Evolutionary conservation across 2,329 filamentous ascomycete genomes (phyloP).

Genomic region (Colletotrichum tropicale): DNA sequence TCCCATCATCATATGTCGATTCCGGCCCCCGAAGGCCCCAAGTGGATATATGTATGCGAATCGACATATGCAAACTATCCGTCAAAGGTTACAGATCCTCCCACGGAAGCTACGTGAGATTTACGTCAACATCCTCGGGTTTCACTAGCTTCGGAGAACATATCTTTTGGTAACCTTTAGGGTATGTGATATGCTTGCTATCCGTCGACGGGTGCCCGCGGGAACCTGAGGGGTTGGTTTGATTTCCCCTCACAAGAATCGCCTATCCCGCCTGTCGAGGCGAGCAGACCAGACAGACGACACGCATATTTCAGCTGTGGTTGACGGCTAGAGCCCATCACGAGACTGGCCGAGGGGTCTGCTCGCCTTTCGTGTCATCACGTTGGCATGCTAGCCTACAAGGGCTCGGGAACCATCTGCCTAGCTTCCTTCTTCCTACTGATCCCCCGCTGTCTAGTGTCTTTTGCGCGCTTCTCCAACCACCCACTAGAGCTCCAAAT

Average conservation of each 20-base stretch:
- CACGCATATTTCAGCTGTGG: neutral
- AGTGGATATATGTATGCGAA: neutral
- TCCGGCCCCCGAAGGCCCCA: neutral
- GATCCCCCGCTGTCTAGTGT: neutral
- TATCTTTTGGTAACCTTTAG: neutral
- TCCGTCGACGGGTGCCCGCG: neutral
- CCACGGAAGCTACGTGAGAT: neutral
- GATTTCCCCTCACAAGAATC: neutral
- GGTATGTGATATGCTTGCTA: neutral
- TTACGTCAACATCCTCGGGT: constrained; percentile 1
- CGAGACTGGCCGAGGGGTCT: neutral
- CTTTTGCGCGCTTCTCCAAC: neutral
- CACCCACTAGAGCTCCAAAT: neutral
- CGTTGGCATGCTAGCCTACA: neutral
- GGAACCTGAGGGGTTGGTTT: neutral
- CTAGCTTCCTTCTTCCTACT: neutral
- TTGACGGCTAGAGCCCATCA: neutral
- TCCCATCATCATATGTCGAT: neutral
- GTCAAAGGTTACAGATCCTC: neutral
- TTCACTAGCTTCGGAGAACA: neutral
- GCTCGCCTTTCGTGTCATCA: neutral
- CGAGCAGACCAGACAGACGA: neutral
- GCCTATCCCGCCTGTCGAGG: neutral
- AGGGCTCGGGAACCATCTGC: neutral
- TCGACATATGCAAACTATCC: neutral